Conservation (phyloP, 2,329 filamentous ascomycete species). For the Fusarium pilosicola region DNA sequence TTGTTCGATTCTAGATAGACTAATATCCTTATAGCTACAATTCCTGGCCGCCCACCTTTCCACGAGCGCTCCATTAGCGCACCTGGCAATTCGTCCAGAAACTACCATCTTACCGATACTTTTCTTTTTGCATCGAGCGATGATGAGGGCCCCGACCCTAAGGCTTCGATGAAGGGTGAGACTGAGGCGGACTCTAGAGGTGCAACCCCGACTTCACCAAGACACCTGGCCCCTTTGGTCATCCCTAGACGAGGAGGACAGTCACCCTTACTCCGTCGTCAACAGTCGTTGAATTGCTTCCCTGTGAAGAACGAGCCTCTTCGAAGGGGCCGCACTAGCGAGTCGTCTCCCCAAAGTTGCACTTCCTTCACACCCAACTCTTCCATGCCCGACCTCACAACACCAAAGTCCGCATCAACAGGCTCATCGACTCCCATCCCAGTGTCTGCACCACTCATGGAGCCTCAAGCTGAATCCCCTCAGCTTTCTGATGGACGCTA, state of each 20-base stretch:
- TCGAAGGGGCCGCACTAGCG: constrained; percentile 56
- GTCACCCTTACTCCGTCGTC: constrained; percentile 40
- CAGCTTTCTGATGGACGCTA: constrained; percentile 56
- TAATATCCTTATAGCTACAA: constrained; percentile 63
- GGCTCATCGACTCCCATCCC: constrained; percentile 57
- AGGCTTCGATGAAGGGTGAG: constrained; percentile 40
- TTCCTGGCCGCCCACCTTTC: constrained; percentile 71
- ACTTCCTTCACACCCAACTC: constrained; percentile 52
- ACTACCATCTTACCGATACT: constrained; percentile 47
- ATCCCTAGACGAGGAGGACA: constrained; percentile 56
- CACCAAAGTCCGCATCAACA: constrained; percentile 57
- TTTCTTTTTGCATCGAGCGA: constrained; percentile 41
- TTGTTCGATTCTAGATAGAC: constrained; percentile 1
- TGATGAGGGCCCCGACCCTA: constrained; percentile 38
- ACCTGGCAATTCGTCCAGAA: constrained; percentile 62
- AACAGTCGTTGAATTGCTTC: constrained; percentile 57
- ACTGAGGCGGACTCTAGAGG: constrained; percentile 4
- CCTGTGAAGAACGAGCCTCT: constrained; percentile 57
- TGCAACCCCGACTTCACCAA: constrained; percentile 58
- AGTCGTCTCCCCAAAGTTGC: constrained; percentile 56
- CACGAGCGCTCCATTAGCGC: constrained; percentile 73
- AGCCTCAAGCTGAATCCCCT: constrained; percentile 54
- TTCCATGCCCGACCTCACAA: constrained; percentile 52
- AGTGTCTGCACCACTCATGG: constrained; percentile 58
- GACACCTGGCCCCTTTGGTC: constrained; percentile 64